Conservation (phyloP, 805 yeast species). For the Suhomyces emberorum region DNA sequence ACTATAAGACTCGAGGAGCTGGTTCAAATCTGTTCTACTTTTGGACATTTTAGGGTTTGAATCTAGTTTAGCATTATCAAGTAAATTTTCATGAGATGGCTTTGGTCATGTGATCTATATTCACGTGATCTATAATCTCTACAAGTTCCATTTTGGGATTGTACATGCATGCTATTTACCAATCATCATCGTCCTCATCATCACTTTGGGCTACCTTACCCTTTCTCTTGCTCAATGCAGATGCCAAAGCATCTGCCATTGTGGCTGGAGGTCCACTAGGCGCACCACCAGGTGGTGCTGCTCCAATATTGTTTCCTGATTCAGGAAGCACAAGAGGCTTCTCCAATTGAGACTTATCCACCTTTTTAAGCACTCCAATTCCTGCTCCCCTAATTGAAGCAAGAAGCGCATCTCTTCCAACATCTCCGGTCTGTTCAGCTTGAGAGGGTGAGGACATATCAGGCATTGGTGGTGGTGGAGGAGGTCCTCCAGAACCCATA, state of each 20-base stretch:
- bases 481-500: slow-evolving; percentile 19
- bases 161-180: too few species aligned
- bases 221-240: slow-evolving; percentile 80
- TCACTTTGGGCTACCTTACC: slow-evolving; percentile 77
- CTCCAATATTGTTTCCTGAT: slow-evolving; percentile 66
- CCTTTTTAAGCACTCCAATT: slow-evolving; percentile 62
- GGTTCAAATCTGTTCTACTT: slow-evolving; percentile 18
- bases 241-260: slow-evolving; percentile 83
- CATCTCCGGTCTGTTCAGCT: slow-evolving; percentile 41
- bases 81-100: too few species aligned
- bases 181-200: slow-evolving; percentile 76
- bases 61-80: too few species aligned
- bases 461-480: slow-evolving; percentile 44
- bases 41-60: slow-evolving; percentile 4
- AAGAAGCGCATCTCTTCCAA: slow-evolving; percentile 74
- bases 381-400: slow-evolving; percentile 84
- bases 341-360: slow-evolving; percentile 81
- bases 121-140: too few species aligned
- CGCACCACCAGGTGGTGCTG: slow-evolving; percentile 34
- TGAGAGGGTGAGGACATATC: slow-evolving; percentile 26
- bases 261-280: slow-evolving; percentile 58
- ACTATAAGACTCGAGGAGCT: slow-evolving; percentile 24
- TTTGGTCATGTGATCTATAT: too few species aligned
- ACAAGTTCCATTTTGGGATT: too few species aligned
- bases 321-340: slow-evolving; percentile 69